phyloP scores from a whole-genome alignment of 2,329 filamentous ascomycete species.

The Apiospora rasikravindrae region DNA sequence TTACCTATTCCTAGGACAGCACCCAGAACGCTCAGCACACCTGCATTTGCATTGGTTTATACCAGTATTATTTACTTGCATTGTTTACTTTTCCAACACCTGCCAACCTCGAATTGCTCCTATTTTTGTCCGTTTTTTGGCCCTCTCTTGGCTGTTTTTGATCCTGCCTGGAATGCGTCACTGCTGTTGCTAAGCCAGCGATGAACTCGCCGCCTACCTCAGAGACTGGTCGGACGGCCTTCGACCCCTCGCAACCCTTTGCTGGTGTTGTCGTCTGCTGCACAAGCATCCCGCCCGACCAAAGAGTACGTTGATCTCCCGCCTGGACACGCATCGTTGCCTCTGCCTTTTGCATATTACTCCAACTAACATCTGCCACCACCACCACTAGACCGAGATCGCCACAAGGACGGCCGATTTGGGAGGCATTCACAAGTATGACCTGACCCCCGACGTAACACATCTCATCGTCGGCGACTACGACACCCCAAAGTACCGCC shows the following conservation, averaged over 20 bases:
- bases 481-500: slow-evolving; percentile 91
- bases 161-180: slow-evolving; percentile 25
- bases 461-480: slow-evolving; percentile 91
- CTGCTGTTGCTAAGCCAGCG: slow-evolving; percentile 20
- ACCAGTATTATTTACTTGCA: not conserved
- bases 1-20: not conserved
- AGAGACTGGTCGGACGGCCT: slow-evolving; percentile 26
- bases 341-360: not conserved
- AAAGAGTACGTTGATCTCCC: slow-evolving; percentile 63
- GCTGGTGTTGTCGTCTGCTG: slow-evolving; percentile 65
- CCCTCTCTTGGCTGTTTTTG: not conserved
- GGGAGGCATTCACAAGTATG: slow-evolving; percentile 85
- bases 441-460: slow-evolving; percentile 94
- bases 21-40: not conserved
- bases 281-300: slow-evolving; percentile 81
- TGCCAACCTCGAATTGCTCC: not conserved
- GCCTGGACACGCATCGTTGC: not conserved
- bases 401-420: slow-evolving; percentile 74
- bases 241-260: slow-evolving; percentile 15
- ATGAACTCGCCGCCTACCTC: slow-evolving; percentile 35
- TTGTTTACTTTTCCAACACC: not conserved
- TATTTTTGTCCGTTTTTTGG: not conserved
- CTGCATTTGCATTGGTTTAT: not conserved
- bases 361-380: slow-evolving; percentile 7
- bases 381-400: slow-evolving; percentile 53